Evolutionary conservation across 129 eudicot genomes (phyloP).

Genomic region (Logfia minima): DNA sequence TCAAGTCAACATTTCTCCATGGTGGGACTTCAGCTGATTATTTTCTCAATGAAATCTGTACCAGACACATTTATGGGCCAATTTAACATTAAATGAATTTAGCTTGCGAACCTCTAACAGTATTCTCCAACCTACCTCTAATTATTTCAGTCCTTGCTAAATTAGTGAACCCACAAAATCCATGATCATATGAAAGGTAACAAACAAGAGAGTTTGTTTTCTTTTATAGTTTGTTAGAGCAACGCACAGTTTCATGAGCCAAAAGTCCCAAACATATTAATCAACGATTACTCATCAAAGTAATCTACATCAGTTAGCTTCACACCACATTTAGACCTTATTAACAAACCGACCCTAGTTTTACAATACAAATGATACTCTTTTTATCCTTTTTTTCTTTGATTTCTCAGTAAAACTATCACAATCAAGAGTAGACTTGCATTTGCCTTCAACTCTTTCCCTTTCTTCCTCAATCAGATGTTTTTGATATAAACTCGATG

Average conservation of each 20-base stretch:
- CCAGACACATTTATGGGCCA: background rate
- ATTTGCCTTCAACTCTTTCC: slow-evolving; percentile 34
- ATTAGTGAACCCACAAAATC: background rate
- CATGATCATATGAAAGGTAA: too few species aligned
- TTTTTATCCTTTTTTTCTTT: slow-evolving; percentile 34
- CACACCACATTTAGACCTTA: slow-evolving; percentile 53
- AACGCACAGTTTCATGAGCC: background rate
- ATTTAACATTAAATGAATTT: background rate
- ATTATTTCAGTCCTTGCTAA: background rate
- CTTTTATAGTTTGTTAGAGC: background rate
- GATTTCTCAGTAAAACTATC: slow-evolving; percentile 22
- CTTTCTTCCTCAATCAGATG: slow-evolving; percentile 31
- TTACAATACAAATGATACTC: slow-evolving; percentile 30
- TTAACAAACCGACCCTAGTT: slow-evolving; percentile 49
- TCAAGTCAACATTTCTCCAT: background rate
- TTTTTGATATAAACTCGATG: slow-evolving; percentile 34
- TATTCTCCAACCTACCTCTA: background rate
- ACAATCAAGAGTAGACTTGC: slow-evolving; percentile 22
- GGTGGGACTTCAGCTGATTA: background rate
- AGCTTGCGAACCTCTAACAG: background rate
- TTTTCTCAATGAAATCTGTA: background rate
- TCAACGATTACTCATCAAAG: slow-evolving; percentile 29
- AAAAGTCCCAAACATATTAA: background rate
- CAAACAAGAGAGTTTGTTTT: background rate
- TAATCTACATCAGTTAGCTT: slow-evolving; percentile 39